Percentiles rank a stretch among this genome's conserved stretches.
phyloP scores from a whole-genome alignment of 2,329 filamentous ascomycete species.

The Mollisia scopiformis region DNA sequence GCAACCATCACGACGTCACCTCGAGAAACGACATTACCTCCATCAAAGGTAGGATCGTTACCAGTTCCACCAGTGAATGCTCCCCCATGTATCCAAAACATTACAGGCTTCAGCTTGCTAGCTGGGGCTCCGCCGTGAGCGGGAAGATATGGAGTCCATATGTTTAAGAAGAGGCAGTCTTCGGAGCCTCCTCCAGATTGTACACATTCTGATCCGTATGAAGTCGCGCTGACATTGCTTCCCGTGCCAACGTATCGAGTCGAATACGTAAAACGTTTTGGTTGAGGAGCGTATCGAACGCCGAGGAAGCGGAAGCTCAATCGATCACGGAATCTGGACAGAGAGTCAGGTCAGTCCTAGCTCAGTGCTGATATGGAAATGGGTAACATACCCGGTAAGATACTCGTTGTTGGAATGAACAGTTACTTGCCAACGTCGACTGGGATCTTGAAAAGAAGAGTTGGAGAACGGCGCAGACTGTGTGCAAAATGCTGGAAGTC shows the following conservation, averaged over 20 bases:
- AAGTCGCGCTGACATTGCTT: constrained; percentile 46
- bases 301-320: constrained; percentile 44
- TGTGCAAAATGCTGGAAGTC: constrained; percentile 53
- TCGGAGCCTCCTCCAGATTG: constrained; percentile 41
- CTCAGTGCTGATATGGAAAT: not conserved
- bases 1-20: constrained; percentile 28
- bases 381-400: constrained; percentile 45
- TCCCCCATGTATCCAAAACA: constrained; percentile 32
- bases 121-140: constrained; percentile 13
- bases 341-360: not conserved
- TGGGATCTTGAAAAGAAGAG: constrained; percentile 37
- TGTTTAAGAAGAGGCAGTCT: constrained; percentile 59
- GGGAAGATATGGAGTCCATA: constrained; percentile 54
- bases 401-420: constrained; percentile 46
- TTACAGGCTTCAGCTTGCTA: constrained; percentile 36
- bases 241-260: constrained; percentile 44
- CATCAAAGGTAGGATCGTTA: constrained; percentile 27
- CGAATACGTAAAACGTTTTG: constrained; percentile 41
- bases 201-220: constrained; percentile 48
- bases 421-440: constrained; percentile 41
- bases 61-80: constrained; percentile 37
- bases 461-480: constrained; percentile 43
- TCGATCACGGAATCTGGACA: constrained; percentile 45
- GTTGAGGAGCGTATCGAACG: constrained; percentile 29
- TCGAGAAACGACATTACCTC: constrained; percentile 26